Conservation (phyloP, 2,329 filamentous ascomycete species). For the Colletotrichum sp. region DNA sequence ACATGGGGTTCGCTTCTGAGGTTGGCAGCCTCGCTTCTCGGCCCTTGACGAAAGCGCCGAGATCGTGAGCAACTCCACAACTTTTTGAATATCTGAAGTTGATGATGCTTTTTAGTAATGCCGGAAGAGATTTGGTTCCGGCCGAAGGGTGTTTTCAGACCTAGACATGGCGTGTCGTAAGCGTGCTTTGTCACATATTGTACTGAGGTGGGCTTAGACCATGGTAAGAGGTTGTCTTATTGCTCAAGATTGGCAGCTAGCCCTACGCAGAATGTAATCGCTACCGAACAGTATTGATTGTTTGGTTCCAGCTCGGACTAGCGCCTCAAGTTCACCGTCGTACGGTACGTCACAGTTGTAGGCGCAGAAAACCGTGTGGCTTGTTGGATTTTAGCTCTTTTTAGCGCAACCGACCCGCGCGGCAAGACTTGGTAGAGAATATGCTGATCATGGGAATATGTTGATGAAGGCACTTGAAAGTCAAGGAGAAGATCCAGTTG, state of each 20-base stretch:
- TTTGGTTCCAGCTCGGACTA: neutral
- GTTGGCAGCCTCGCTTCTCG: rapidly evolving
- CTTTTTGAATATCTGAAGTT: neutral
- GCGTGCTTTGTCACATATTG: neutral
- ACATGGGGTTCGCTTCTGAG: neutral
- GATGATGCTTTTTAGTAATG: neutral
- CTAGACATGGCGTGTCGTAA: neutral
- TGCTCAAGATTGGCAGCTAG: neutral
- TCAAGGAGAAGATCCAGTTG: rapidly evolving
- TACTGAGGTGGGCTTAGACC: neutral
- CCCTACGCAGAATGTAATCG: rapidly evolving
- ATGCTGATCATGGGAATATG: neutral
- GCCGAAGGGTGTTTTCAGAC: neutral
- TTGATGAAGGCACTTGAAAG: neutral
- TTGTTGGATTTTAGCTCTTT: neutral
- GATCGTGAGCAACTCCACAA: neutral
- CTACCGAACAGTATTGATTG: neutral
- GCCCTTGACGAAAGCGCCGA: neutral
- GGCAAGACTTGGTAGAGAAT: neutral
- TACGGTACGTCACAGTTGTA: neutral
- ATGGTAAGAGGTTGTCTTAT: neutral
- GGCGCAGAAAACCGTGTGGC: neutral
- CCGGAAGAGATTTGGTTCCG: neutral
- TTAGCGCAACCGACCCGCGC: neutral
- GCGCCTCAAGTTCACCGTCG: neutral